Evolutionary conservation across 2,329 filamentous ascomycete genomes (phyloP).

Genomic region (Monosporascus sp.): DNA sequence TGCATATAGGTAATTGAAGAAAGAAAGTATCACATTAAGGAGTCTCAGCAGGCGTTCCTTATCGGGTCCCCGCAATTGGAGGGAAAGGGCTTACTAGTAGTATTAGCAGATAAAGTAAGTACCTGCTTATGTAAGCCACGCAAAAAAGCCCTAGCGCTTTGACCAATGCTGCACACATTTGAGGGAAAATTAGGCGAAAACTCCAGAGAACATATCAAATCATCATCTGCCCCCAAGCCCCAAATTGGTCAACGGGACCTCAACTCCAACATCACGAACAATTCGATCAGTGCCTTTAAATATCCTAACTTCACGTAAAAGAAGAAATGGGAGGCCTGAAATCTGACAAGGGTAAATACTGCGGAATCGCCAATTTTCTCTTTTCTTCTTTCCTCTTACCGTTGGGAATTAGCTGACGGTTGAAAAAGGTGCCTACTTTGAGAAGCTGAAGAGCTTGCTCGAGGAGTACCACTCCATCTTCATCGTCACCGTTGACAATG

Average conservation of each 20-base stretch:
- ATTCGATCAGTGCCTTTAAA: constrained; percentile 72
- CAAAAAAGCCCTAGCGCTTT: background rate
- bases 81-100: background rate
- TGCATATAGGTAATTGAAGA: too few relatives aligned
- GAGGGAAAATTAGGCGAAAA: background rate
- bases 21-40: too few relatives aligned
- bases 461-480: constrained; percentile 97
- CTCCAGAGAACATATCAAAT: too few relatives aligned
- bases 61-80: background rate
- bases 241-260: background rate
- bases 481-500: constrained; percentile 98
- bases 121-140: background rate
- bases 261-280: constrained; percentile 1
- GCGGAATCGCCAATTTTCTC: background rate
- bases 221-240: background rate
- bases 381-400: background rate
- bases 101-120: background rate
- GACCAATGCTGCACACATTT: too few relatives aligned
- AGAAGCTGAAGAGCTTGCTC: constrained; percentile 97
- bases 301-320: constrained; percentile 92
- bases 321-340: constrained; percentile 99
- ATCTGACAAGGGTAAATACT: constrained; percentile 71
- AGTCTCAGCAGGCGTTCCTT: too few relatives aligned
- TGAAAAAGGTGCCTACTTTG: constrained; percentile 65
- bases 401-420: constrained; percentile 1